These are phyloP conservation scores for Alternaria conjuncta DNA, from an alignment of 2,329 filamentous ascomycete genomes.

Conservation along the genomic window DNA sequence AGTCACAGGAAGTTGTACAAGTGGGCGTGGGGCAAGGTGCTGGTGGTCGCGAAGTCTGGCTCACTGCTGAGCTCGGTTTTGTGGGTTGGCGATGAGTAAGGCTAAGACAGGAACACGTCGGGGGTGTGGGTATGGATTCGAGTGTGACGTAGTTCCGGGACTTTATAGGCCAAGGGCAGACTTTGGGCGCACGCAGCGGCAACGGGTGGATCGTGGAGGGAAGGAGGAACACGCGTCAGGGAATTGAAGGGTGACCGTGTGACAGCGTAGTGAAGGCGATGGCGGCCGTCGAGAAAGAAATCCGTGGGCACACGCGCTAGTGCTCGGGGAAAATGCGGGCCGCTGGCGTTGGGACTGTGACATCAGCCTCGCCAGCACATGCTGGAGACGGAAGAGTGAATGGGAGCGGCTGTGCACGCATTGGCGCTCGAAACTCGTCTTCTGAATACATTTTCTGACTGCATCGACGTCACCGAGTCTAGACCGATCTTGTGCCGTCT, in stretches of 20 bases:
- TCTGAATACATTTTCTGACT: background rate
- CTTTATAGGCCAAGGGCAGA: constrained; percentile 33
- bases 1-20: constrained; percentile 68
- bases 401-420: background rate
- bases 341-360: constrained; percentile 17
- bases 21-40: constrained; percentile 35
- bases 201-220: constrained; percentile 25
- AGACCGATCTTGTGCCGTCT: background rate
- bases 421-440: background rate
- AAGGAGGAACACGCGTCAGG: constrained; percentile 21
- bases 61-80: constrained; percentile 24
- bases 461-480: background rate
- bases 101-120: constrained; percentile 42
- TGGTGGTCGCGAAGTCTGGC: constrained; percentile 43
- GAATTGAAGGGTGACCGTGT: constrained; percentile 34
- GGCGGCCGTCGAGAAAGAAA: constrained; percentile 25
- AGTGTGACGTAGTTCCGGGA: constrained; percentile 36
- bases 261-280: constrained; percentile 20
- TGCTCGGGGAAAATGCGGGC: constrained; percentile 30
- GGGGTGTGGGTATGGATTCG: constrained; percentile 19
- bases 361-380: constrained; percentile 11
- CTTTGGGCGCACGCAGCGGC: constrained; percentile 42
- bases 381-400: background rate
- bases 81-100: constrained; percentile 35
- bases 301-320: constrained; percentile 29